Percentiles rank a stretch among this genome's conserved stretches.
Conservation (phyloP, 495 filamentous ascomycete species). For the Aspergillus heteromorphus region DNA sequence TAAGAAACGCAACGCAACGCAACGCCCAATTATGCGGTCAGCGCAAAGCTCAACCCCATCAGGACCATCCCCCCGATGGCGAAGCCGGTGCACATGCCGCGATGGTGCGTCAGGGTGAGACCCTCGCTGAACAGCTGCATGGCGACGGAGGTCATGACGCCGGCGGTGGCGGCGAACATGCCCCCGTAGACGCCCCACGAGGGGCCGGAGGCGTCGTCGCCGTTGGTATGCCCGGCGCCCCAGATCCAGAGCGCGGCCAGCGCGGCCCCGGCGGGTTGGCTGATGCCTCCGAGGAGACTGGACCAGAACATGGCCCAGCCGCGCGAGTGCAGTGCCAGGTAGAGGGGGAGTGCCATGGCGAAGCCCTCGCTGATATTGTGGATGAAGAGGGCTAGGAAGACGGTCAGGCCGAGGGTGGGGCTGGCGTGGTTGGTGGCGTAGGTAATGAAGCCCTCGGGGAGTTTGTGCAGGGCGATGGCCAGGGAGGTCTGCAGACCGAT, state of each 20-base stretch:
- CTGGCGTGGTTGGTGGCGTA: conserved; percentile 97
- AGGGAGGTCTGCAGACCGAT: conserved; percentile 90
- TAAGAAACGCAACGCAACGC: background rate
- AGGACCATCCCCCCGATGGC: conserved; percentile 88
- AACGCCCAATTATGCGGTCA: conserved; percentile 62
- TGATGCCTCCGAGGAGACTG: conserved; percentile 74
- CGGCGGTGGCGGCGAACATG: conserved; percentile 85
- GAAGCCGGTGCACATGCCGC: conserved; percentile 73
- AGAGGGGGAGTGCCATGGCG: conserved; percentile 85
- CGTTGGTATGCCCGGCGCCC: conserved; percentile 44
- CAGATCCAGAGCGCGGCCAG: conserved; percentile 82
- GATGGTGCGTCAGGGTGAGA: conserved; percentile 72
- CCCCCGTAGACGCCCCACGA: conserved; percentile 75
- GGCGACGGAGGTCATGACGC: conserved; percentile 91
- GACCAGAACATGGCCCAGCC: conserved; percentile 79
- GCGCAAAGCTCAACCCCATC: conserved; percentile 78
- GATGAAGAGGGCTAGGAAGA: conserved; percentile 93
- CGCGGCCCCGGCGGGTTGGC: conserved; percentile 79
- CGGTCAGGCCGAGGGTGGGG: conserved; percentile 75
- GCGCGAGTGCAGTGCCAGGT: conserved; percentile 74
- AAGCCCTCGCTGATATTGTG: conserved; percentile 98
- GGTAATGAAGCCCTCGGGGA: conserved; percentile 97
- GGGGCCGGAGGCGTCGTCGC: conserved; percentile 42
- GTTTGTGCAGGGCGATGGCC: conserved; percentile 93
- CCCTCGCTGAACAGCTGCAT: conserved; percentile 86